Evolutionary conservation across 1,284 basidiomycete genomes (phyloP), one percentile per base, ranked within the genome.

Genomic region (Porodaedalea pini): DNA sequence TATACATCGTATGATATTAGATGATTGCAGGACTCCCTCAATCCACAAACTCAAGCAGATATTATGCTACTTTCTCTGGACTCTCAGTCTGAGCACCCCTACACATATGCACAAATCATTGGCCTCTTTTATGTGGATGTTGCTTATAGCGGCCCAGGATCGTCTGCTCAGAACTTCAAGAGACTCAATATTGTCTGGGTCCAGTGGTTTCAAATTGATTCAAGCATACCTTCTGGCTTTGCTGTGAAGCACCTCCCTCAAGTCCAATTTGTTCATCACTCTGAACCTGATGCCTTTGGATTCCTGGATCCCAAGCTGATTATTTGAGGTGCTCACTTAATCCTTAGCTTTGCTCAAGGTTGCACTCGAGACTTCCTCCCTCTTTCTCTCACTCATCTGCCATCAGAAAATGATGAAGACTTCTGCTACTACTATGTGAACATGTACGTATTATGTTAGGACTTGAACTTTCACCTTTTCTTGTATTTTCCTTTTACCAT

Each of bases 1-100:
- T 78, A 74, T 59, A 79, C 74, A 0, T 76, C 73, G 1, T 79
- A 80, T 56, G 70, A 79, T 52, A 52, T 75, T 10, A 66, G 67
- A 0, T 67, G 69, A 3, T 64, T 64, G 4, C 71, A 73, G 50
- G 77, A 79, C 54, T 65, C 62, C 0, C 61, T 79, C 52, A 78
- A 74, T 48, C 71, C 69, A 0, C 51, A 61, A 0, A 68, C 64
- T 1, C 66, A 68, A 31, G 1, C n/a, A n/a, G n/a, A n/a, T n/a
- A n/a, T n/a, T n/a, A n/a, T n/a, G n/a, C n/a, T n/a, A n/a, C n/a
- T n/a, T 57, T 64, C 2, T 63, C 69, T 3, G 59, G 57, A 4
- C 67, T 72, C 23, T 62, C 62, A 15, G 60, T 58, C 11, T 31
- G 52, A 2, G 2, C 59, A 64, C 51, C 63, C 63, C 4, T 65